Base-by-base conservation (phyloP, 345 rosid species). In the Aquilaria malaccensis region DNA sequence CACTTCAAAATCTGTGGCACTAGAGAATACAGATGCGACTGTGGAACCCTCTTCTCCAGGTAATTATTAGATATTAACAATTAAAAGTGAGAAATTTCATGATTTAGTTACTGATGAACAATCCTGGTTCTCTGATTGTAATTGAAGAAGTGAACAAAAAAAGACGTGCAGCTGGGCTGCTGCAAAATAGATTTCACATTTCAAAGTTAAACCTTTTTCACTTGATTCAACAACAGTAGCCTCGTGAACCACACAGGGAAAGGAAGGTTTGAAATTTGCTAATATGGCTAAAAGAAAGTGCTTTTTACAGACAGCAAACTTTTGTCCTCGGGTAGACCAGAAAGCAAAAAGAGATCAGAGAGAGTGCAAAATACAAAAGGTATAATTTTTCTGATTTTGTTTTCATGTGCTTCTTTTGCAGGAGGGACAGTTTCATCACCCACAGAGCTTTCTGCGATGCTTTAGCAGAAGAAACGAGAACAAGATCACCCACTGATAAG, bases 361-460 rank as follows among this genome's bases (percentile, higher is more conserved):
- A 66, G 63, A 41, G 56, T 0, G 56, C 14, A 37, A 33, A 22
- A n/a, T 14, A 52, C 33, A 59, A 68, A 68, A 64, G 62, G 61
- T 49, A 62, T 63, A n/a, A 31, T 22, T 41, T 76, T 71, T 76
- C 13, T 71, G 70, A 52, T 55, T 69, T 72, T 53, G 62, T 49
- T 56, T 64, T 63, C 58, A 10, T 60, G 65, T 37, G 43, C 43
- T 37, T 37, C 7, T 37, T 58, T 53, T 64, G 45, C 78, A 84
- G 89, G 72, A 81, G 86, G 73, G 89, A 84, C 73, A 84, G 89
- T 73, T 84, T 81, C 74, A 73, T 77, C 74, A 84, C 89, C 5
- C 89, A 84, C 63, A 75, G 86, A 62, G 89, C 89, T 10, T 84
- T 84, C 70, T 84, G 89, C 55, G 86, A 84, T 47, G 78, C 81